Conservation (phyloP, 176 grass and related monocot species). For the Hyparrhenia diplandra region DNA sequence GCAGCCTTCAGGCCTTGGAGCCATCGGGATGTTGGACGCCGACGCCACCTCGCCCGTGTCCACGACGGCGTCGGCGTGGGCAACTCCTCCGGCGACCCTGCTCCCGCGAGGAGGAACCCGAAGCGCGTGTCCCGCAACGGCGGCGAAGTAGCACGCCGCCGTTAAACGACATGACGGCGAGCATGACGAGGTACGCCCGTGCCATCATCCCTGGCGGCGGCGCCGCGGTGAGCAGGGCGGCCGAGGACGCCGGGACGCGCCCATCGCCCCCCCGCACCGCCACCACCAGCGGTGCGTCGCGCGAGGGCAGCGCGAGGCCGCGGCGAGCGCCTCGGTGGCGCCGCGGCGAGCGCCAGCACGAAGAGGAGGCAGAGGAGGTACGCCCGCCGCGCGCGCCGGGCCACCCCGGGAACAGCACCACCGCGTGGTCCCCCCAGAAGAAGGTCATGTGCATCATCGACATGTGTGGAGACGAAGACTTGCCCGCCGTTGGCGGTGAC, state of each 20-base stretch:
- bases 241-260: not conserved
- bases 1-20: conserved; percentile 19
- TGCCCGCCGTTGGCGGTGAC: not conserved
- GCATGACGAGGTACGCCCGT: conserved; percentile 50
- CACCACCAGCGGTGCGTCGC: not conserved
- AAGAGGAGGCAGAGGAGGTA: conserved; percentile 68
- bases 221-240: conserved; percentile 33
- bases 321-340: too few relatives aligned
- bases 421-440: conserved; percentile 51
- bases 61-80: not conserved
- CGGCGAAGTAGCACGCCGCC: conserved; percentile 45
- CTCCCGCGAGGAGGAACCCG: conserved; percentile 65
- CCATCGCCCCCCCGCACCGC: too few relatives aligned
- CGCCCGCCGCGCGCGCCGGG: conserved; percentile 51
- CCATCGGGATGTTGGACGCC: not conserved
- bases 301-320: conserved; percentile 34
- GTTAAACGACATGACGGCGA: conserved; percentile 58
- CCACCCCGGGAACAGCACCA: conserved; percentile 65
- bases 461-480: too few relatives aligned
- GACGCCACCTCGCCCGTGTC: too few relatives aligned
- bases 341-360: conserved; percentile 58
- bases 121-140: conserved; percentile 64
- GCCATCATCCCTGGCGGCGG: conserved; percentile 39
- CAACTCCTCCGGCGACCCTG: conserved; percentile 20
- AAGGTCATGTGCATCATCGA: conserved; percentile 63